A percentile compares a stretch with the other conserved stretches of the same genome.
These are phyloP conservation scores for Rhizoclosmatium sp. DNA, from an alignment of 192 early-diverging fungal genomes.

Conservation along the genomic window DNA sequence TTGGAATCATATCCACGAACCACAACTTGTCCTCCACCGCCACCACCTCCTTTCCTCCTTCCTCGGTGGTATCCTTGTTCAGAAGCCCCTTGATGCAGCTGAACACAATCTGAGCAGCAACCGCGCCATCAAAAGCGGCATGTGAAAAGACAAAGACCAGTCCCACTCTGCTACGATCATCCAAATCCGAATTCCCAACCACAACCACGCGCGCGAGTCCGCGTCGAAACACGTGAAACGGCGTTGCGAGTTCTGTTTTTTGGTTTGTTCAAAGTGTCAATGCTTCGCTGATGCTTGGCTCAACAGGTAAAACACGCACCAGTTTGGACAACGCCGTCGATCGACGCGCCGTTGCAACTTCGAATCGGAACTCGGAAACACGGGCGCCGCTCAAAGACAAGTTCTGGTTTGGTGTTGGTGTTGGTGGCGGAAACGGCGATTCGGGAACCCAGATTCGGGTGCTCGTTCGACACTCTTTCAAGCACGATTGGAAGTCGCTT, in stretches of 20 bases:
- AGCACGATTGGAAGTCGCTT: too few species aligned
- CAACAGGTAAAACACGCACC: background rate
- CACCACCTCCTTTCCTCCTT: background rate
- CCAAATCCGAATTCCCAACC: background rate
- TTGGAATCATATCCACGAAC: slow-evolving; percentile 13
- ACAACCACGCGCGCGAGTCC: background rate
- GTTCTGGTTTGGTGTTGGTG: background rate
- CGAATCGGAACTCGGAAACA: background rate
- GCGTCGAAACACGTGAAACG: background rate
- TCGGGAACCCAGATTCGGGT: background rate
- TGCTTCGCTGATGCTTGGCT: background rate
- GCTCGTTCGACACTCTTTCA: background rate
- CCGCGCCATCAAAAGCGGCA: slow-evolving; percentile 17
- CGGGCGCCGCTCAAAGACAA: background rate
- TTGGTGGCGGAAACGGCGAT: background rate
- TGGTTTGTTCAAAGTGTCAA: background rate
- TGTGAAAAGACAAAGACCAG: slow-evolving; percentile 28
- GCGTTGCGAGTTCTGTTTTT: slow-evolving; percentile 17
- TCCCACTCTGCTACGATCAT: background rate
- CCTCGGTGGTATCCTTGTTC: background rate
- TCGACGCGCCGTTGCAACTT: background rate
- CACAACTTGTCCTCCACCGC: background rate
- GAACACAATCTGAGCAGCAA: background rate
- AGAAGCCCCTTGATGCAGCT: background rate
- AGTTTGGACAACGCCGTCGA: slow-evolving; percentile 1